Percentiles rank a stretch among this genome's conserved stretches.
Evolutionary conservation across 2,329 filamentous ascomycete species (phyloP).

Genomic region (Ambrosiella cleistominuta): DNA sequence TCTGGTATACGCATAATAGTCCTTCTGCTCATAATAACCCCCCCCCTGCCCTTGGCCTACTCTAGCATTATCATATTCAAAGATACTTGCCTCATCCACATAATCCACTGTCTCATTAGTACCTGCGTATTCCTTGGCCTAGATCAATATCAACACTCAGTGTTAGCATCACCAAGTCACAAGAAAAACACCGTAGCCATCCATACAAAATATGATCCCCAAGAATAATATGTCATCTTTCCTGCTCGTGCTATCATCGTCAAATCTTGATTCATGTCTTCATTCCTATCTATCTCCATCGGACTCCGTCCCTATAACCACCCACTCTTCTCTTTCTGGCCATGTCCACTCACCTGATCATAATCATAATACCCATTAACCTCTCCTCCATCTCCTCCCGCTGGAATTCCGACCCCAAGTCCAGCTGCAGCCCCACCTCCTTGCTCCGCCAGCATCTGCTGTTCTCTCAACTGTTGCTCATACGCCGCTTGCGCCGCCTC

Average conservation of each 20-base stretch:
- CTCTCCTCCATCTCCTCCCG: slow-evolving; percentile 21
- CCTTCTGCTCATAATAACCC: not conserved
- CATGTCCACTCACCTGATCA: slow-evolving; percentile 27
- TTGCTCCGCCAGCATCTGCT: slow-evolving; percentile 29
- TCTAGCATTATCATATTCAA: not conserved
- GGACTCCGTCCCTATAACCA: not conserved
- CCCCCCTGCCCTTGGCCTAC: not conserved
- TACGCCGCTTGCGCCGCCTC: slow-evolving; percentile 32
- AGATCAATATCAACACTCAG: no score
- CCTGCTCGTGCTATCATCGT: not conserved
- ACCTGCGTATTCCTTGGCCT: not conserved
- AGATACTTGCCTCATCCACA: not conserved
- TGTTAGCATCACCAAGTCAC: no score
- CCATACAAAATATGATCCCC: not conserved
- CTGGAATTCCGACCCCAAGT: slow-evolving; percentile 13
- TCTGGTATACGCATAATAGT: not conserved
- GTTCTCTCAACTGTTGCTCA: slow-evolving; percentile 26
- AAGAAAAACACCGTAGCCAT: not conserved
- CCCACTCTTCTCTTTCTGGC: not conserved
- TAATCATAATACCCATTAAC: slow-evolving; percentile 35
- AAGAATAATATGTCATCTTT: not conserved
- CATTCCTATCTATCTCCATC: not conserved
- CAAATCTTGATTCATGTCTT: not conserved
- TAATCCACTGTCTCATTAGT: not conserved
- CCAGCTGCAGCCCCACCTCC: slow-evolving; percentile 25